Conservation (phyloP, 257 asterid species). For the Mitragyna speciosa region DNA sequence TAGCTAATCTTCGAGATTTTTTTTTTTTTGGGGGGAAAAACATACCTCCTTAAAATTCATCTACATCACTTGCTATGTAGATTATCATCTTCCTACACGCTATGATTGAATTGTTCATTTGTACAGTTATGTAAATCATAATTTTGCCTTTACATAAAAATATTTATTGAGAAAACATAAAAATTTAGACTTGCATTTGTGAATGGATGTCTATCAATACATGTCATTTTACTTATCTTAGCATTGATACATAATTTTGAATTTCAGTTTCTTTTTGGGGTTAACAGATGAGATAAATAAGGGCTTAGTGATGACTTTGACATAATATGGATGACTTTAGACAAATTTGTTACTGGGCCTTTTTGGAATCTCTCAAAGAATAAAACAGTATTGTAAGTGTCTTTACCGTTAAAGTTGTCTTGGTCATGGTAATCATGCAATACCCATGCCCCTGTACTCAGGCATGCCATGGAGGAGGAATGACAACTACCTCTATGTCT, state of each 20-base stretch:
- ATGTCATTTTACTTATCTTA: no score
- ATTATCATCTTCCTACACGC: no score
- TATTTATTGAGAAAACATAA: not conserved
- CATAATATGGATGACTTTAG: not conserved
- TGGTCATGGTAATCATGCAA: not conserved
- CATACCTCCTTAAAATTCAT: no score
- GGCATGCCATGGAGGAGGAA: no score
- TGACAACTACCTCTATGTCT: no score
- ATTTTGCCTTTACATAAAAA: not conserved
- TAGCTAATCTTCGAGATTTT: not conserved
- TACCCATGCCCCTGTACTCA: no score
- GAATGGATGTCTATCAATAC: no score
- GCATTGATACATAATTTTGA: no score
- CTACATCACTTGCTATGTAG: not conserved
- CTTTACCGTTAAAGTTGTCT: not conserved
- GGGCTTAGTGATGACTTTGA: not conserved
- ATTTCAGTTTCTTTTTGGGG: no score
- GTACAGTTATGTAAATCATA: not conserved
- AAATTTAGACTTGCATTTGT: not conserved
- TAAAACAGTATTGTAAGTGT: not conserved
- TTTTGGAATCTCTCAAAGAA: not conserved
- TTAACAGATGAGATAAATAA: no score
- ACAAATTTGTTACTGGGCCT: not conserved
- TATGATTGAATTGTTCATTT: not conserved
- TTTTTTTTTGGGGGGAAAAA: not conserved